Evolutionary conservation across 2,329 filamentous ascomycete species (phyloP).

Genomic region (Boeremia exigua): DNA sequence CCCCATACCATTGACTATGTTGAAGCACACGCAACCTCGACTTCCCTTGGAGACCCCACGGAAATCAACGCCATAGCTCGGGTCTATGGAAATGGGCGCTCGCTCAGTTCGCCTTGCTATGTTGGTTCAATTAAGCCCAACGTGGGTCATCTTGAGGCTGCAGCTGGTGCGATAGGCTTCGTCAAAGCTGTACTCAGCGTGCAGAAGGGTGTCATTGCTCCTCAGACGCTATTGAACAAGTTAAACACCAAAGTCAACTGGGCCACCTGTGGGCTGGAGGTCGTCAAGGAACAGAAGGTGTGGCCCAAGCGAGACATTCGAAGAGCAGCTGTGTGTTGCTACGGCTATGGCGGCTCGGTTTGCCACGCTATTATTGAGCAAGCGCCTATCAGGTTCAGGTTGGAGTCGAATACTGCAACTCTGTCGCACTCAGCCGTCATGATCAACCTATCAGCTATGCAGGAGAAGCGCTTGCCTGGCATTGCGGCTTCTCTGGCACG

Average conservation of each 20-base stretch:
- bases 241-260: slow-evolving; percentile 44
- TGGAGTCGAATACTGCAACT: neutral
- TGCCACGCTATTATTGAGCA: slow-evolving; percentile 52
- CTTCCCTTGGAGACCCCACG: slow-evolving; percentile 55
- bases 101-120: slow-evolving; percentile 7
- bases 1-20: slow-evolving; percentile 20
- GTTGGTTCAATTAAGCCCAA: slow-evolving; percentile 43
- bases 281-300: slow-evolving; percentile 5
- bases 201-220: slow-evolving; percentile 43
- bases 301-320: slow-evolving; percentile 31
- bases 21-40: slow-evolving; percentile 57
- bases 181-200: slow-evolving; percentile 49
- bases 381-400: slow-evolving; percentile 20
- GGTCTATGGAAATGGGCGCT: slow-evolving; percentile 14
- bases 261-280: slow-evolving; percentile 13
- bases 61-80: slow-evolving; percentile 26
- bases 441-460: slow-evolving; percentile 40
- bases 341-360: slow-evolving; percentile 54
- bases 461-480: slow-evolving; percentile 38
- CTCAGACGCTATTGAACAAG: slow-evolving; percentile 29
- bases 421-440: neutral
- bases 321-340: slow-evolving; percentile 54
- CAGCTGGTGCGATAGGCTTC: slow-evolving; percentile 46
- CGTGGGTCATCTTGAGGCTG: slow-evolving; percentile 51
- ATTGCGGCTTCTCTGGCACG: slow-evolving; percentile 27